Percentiles rank a stretch among this genome's conserved stretches.
Conservation (phyloP, 2,329 filamentous ascomycete genomes). For the Colletotrichum karsti region DNA sequence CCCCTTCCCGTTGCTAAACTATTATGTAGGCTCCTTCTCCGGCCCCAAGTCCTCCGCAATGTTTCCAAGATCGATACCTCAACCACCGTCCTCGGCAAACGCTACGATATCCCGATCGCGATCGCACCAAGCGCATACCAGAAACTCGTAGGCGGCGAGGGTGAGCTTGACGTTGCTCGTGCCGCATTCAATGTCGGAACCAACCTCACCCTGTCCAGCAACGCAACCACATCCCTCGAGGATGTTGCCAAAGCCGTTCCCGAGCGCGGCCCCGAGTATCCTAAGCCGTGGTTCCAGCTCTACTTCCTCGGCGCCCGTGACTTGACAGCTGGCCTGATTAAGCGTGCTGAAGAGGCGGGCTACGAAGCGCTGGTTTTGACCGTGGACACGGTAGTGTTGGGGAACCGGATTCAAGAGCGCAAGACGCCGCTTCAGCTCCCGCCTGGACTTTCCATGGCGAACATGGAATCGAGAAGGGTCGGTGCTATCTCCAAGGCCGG, state of each 20-base stretch:
- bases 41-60: slow-evolving; percentile 30
- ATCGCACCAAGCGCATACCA: slow-evolving; percentile 40
- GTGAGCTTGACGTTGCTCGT: slow-evolving; percentile 38
- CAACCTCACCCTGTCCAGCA: slow-evolving; percentile 37
- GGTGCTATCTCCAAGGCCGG: slow-evolving; percentile 30
- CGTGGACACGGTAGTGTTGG: slow-evolving; percentile 39
- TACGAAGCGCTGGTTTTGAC: slow-evolving; percentile 39
- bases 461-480: slow-evolving; percentile 18
- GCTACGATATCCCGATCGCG: slow-evolving; percentile 35
- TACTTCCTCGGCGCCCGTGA: slow-evolving; percentile 33
- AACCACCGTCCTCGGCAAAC: slow-evolving; percentile 24
- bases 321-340: slow-evolving; percentile 33
- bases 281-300: slow-evolving; percentile 34
- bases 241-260: slow-evolving; percentile 34
- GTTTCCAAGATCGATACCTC: slow-evolving; percentile 32
- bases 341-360: slow-evolving; percentile 35
- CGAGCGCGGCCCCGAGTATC: slow-evolving; percentile 18
- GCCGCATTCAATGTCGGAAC: slow-evolving; percentile 33
- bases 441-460: slow-evolving; percentile 32
- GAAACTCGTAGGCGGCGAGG: slow-evolving; percentile 35
- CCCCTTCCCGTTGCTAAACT: background rate
- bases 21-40: slow-evolving; percentile 6
- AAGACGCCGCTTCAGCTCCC: slow-evolving; percentile 35
- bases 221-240: slow-evolving; percentile 37
- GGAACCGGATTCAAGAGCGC: slow-evolving; percentile 39